phyloP scores from a whole-genome alignment of 1,284 basidiomycete genomes.

The Heimioporus retisporus region DNA sequence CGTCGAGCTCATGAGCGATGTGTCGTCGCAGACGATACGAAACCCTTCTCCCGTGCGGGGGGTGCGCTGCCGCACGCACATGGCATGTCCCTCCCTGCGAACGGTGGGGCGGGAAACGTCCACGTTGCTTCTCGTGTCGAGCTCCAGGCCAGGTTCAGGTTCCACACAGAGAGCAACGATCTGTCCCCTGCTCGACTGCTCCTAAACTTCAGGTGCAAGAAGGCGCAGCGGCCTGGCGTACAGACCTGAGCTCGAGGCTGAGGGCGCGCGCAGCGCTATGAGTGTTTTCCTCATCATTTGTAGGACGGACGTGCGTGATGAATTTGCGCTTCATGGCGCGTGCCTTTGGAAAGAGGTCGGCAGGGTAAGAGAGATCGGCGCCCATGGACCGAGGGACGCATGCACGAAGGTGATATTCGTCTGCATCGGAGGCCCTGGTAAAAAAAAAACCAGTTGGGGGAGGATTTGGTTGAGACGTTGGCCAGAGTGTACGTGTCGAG shows the following conservation, averaged over 20 bases:
- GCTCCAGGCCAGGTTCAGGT: slow-evolving; percentile 36
- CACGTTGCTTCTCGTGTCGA: slow-evolving; percentile 41
- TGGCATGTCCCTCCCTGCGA: slow-evolving; percentile 54
- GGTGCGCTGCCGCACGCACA: slow-evolving; percentile 82
- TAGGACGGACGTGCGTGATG: slow-evolving; percentile 97
- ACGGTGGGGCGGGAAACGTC: slow-evolving; percentile 47
- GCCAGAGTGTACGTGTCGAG: slow-evolving; percentile 19
- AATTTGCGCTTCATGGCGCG: slow-evolving; percentile 78
- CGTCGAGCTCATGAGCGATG: slow-evolving; percentile 82
- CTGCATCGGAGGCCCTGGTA: slow-evolving; percentile 50
- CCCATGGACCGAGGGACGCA: slow-evolving; percentile 38
- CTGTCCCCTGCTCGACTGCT: slow-evolving; percentile 90
- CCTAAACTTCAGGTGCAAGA: slow-evolving; percentile 96
- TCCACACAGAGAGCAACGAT: slow-evolving; percentile 74
- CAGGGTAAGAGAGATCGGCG: slow-evolving; percentile 50
- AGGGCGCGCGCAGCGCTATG: slow-evolving; percentile 90
- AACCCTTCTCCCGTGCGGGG: slow-evolving; percentile 95
- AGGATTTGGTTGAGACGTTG: slow-evolving; percentile 46
- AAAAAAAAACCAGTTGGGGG: slow-evolving; percentile 53
- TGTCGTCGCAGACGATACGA: slow-evolving; percentile 71
- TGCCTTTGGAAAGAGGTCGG: slow-evolving; percentile 45
- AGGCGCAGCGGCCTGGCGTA: slow-evolving; percentile 95
- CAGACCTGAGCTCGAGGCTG: slow-evolving; percentile 78
- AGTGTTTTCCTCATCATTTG: slow-evolving; percentile 99
- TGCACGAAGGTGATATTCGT: slow-evolving; percentile 30